A percentile compares a stretch with the other conserved stretches of the same genome.
Evolutionary conservation across 495 filamentous ascomycete species (phyloP).

Genomic region (Pyrenopolyporus hunteri): DNA sequence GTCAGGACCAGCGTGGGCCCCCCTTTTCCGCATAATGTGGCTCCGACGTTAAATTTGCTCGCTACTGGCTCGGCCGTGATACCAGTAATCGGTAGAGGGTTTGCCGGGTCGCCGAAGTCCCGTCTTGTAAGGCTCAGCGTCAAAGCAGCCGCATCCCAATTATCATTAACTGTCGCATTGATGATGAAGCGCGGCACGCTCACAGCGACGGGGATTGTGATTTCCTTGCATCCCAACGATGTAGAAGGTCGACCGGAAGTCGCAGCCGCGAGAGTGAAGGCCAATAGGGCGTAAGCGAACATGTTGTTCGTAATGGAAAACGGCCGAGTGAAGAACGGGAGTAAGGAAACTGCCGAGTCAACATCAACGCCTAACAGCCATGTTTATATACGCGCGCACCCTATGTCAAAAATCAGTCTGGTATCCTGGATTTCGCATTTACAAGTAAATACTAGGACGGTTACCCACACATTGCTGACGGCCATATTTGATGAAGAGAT

Average conservation of each 20-base stretch:
- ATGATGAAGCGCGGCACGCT: slow-evolving; percentile 37
- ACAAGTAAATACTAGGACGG: slow-evolving; percentile 1
- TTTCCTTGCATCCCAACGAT: slow-evolving; percentile 18
- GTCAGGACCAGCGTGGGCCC: slow-evolving; percentile 33
- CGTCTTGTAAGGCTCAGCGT: slow-evolving; percentile 38
- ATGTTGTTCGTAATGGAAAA: slow-evolving; percentile 2
- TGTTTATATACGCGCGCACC: slow-evolving; percentile 10
- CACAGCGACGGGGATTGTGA: slow-evolving; percentile 35
- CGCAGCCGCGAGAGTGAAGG: slow-evolving; percentile 10
- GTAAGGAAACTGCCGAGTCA: background rate
- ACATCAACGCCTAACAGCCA: background rate
- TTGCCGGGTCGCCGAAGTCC: slow-evolving; percentile 15
- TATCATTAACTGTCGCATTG: slow-evolving; percentile 25
- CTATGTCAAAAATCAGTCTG: no score
- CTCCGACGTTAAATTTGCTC: slow-evolving; percentile 33
- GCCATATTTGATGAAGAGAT: slow-evolving; percentile 6
- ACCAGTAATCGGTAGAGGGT: slow-evolving; percentile 28
- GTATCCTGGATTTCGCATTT: background rate
- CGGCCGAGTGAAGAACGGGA: background rate
- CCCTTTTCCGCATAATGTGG: slow-evolving; percentile 35
- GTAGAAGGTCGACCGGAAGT: slow-evolving; percentile 12
- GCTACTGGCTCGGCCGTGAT: slow-evolving; percentile 17
- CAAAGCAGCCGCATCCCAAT: slow-evolving; percentile 39
- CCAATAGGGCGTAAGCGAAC: slow-evolving; percentile 12
- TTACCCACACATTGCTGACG: slow-evolving; percentile 26